These are phyloP conservation scores for Phytophthora melonis DNA, from an alignment of 352 stramenopile genomes.

Conservation along the genomic window DNA sequence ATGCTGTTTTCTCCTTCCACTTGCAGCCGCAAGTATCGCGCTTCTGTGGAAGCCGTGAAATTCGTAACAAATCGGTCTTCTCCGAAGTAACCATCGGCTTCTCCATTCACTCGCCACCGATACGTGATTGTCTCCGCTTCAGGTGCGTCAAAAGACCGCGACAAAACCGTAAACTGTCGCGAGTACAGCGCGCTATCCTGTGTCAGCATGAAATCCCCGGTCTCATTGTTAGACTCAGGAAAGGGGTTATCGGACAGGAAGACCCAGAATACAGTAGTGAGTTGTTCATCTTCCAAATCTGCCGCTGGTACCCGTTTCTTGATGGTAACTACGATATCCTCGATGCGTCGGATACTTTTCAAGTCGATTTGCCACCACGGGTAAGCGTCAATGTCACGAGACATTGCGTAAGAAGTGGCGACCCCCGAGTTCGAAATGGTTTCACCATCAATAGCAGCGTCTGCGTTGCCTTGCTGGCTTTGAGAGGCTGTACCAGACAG, in stretches of 20 bases:
- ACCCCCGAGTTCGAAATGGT: conserved; percentile 47
- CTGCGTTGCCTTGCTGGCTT: conserved; percentile 57
- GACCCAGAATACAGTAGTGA: conserved; percentile 54
- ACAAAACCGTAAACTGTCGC: conserved; percentile 50
- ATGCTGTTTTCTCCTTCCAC: conserved; percentile 69
- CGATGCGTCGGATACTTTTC: conserved; percentile 39
- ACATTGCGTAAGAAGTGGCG: conserved; percentile 63
- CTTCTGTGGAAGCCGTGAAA: conserved; percentile 45
- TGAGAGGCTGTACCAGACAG: conserved; percentile 42
- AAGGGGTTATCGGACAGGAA: conserved; percentile 56
- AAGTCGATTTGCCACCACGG: conserved; percentile 77
- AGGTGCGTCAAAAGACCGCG: conserved; percentile 50
- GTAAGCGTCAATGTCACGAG: conserved; percentile 48
- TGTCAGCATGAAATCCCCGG: conserved; percentile 41
- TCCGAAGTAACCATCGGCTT: conserved; percentile 42
- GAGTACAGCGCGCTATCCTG: conserved; percentile 34
- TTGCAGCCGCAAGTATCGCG: conserved; percentile 60
- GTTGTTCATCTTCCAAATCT: conserved; percentile 40
- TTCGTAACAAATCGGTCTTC: conserved; percentile 50
- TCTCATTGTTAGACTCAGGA: conserved; percentile 41
- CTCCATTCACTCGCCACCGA: conserved; percentile 68
- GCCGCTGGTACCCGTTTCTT: conserved; percentile 51
- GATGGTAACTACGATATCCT: conserved; percentile 61
- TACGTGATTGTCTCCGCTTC: conserved; percentile 58
- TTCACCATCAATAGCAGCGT: conserved; percentile 59